Conservation (phyloP, 345 rosid species). For the Nephelium lappaceum region DNA sequence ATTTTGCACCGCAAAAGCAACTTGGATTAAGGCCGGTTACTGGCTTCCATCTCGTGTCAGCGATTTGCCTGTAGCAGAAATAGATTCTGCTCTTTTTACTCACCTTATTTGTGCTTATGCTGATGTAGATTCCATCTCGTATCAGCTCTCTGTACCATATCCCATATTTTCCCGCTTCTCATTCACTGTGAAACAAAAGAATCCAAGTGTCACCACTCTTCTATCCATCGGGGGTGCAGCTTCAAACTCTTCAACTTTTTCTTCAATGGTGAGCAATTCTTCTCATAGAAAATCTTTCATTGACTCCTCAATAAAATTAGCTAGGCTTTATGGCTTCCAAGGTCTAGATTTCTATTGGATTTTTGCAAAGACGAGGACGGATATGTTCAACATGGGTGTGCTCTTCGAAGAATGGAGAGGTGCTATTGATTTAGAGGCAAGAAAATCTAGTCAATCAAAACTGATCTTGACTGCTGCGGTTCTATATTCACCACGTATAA, state of each 20-base stretch:
- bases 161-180: too few species aligned
- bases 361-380: neutral
- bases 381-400: neutral
- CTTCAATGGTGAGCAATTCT: neutral
- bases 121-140: too few species aligned
- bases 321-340: neutral
- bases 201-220: too few species aligned
- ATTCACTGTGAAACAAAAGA: too few species aligned
- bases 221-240: too few species aligned
- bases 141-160: too few species aligned
- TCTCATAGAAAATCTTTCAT: neutral
- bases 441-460: neutral
- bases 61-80: too few species aligned
- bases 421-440: neutral
- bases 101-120: too few species aligned
- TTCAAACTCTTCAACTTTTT: neutral
- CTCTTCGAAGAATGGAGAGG: neutral
- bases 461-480: neutral
- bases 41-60: too few species aligned
- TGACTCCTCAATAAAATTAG: neutral
- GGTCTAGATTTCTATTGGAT: neutral
- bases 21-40: too few species aligned
- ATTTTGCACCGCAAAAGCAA: too few species aligned
- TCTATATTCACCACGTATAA: neutral
- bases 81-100: too few species aligned